A percentile compares a stretch with the other conserved stretches of the same genome.
Conservation (phyloP, 148 eudicot genomes). For the Rhododendron simsii region DNA sequence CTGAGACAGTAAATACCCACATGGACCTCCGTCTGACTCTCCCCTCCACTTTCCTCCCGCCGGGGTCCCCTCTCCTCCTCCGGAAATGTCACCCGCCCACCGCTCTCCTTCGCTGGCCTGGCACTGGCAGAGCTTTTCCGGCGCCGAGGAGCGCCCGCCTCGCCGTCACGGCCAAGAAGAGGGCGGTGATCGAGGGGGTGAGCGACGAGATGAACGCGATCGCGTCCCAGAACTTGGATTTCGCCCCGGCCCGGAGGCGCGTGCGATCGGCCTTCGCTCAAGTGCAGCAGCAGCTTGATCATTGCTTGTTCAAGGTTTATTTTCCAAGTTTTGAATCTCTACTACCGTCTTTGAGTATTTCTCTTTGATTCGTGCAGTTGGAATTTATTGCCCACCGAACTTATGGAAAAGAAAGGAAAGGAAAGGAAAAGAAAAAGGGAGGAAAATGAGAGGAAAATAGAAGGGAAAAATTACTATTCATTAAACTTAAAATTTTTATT, state of each 20-base stretch:
- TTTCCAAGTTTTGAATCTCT: too few relatives aligned
- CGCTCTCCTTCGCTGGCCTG: conserved; percentile 9
- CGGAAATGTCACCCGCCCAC: conserved; percentile 14
- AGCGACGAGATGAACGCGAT: conserved; percentile 60
- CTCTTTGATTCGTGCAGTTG: background rate
- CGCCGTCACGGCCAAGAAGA: conserved; percentile 26
- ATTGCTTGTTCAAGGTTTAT: conserved; percentile 68
- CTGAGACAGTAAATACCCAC: background rate
- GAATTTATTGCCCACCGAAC: too few relatives aligned
- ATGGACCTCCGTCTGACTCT: conserved; percentile 18
- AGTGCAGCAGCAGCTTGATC: conserved; percentile 74
- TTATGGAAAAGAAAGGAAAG: too few relatives aligned
- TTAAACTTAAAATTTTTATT: too few relatives aligned
- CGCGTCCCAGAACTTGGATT: conserved; percentile 58
- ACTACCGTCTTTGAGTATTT: background rate
- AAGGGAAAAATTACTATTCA: too few relatives aligned
- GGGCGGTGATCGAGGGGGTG: conserved; percentile 56
- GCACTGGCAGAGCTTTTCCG: conserved; percentile 2
- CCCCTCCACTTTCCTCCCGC: conserved; percentile 18
- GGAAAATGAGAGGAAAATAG: too few relatives aligned
- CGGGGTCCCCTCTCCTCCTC: background rate
- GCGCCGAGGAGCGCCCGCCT: conserved; percentile 10
- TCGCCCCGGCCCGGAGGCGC: conserved; percentile 65
- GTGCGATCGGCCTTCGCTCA: conserved; percentile 67
- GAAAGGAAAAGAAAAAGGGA: too few relatives aligned